Evolutionary conservation across 768 basidiomycete species (phyloP).

Genomic region (Naematelia aurantialba): DNA sequence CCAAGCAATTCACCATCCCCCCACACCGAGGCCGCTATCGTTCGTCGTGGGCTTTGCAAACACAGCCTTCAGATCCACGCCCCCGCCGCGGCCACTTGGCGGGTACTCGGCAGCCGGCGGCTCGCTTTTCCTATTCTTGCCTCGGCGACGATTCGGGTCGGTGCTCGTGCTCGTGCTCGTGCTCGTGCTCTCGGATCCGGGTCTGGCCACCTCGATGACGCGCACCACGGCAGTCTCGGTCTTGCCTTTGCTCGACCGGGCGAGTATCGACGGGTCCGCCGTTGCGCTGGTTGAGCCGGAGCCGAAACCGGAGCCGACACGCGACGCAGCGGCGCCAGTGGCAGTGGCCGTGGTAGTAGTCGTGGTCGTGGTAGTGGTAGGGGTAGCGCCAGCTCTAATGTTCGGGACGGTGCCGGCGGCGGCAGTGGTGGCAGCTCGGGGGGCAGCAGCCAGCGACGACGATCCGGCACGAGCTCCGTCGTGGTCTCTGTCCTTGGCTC

Average conservation of each 20-base stretch:
- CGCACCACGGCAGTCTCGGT: constrained; percentile 29
- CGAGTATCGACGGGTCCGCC: constrained; percentile 9
- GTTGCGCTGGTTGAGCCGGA: neutral
- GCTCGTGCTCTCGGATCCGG: neutral
- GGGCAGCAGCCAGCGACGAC: too few species aligned
- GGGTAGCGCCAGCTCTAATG: neutral
- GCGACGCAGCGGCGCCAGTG: neutral
- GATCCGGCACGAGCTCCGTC: too few species aligned
- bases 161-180: neutral
- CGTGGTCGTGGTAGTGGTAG: neutral
- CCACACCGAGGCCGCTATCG: constrained; percentile 35
- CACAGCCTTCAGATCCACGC: constrained; percentile 20
- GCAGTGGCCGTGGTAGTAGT: neutral
- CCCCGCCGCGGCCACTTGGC: neutral
- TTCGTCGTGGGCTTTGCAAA: constrained; percentile 12
- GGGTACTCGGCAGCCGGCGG: neutral
- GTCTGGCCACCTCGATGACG: constrained; percentile 13
- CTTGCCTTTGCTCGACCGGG: constrained; percentile 5
- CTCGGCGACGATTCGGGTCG: constrained; percentile 14
- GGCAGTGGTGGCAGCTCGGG: neutral
- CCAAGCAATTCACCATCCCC: constrained; percentile 42
- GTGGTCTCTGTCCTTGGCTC: too few species aligned
- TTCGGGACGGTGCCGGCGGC: neutral
- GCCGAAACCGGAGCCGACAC: neutral
- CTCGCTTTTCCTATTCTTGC: constrained; percentile 9